Evolutionary conservation across 768 basidiomycete genomes (phyloP), one percentile per base, ranked within the genome.

Genomic region (Rhizopogon salebrosus): DNA sequence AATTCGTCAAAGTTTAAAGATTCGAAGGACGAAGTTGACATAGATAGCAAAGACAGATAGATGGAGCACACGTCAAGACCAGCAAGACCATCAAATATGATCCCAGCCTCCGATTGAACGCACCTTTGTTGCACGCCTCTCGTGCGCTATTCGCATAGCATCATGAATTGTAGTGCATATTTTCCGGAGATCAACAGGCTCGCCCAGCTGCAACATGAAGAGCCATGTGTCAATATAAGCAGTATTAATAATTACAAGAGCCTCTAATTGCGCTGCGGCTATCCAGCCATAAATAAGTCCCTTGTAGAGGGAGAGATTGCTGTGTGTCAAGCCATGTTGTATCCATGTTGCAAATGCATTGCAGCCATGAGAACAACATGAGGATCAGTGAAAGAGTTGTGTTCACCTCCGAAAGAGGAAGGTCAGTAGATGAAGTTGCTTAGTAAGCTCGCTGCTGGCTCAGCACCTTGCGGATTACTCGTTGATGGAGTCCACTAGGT

Each of bases 401-500:
- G n/a, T n/a, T n/a, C n/a, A n/a, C n/a, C n/a, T 54, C 60, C 62
- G 18, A 36, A 60, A 67, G 55, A 61, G 66, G 66, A 57, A 68
- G 52, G 51, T 54, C 23, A 64, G 57, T 49, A 62, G 62, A 60
- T 64, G 54, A 55, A 39, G 56, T 4, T 48, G 40, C 54, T 49
- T 55, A 58, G 54, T 59, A 59, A 51, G 22, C 35, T 53, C 56
- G n/a, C n/a, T n/a, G n/a, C n/a, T n/a, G n/a, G n/a, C n/a, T n/a
- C n/a, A n/a, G 50, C 52, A 52, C 57, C 49, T 41, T 41, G 37
- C 39, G 40, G 46, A 50, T 54, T 49, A 36, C 36, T 53, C 39
- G 55, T 54, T 42, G 41, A 41, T 22, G 41, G 50, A 38, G 37
- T 41, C 53, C 49, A 20, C 45, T 41, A 48, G 50, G 22, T 34